phyloP scores from a whole-genome alignment of 1,284 basidiomycete genomes.

The Apiotrichum porosum region DNA sequence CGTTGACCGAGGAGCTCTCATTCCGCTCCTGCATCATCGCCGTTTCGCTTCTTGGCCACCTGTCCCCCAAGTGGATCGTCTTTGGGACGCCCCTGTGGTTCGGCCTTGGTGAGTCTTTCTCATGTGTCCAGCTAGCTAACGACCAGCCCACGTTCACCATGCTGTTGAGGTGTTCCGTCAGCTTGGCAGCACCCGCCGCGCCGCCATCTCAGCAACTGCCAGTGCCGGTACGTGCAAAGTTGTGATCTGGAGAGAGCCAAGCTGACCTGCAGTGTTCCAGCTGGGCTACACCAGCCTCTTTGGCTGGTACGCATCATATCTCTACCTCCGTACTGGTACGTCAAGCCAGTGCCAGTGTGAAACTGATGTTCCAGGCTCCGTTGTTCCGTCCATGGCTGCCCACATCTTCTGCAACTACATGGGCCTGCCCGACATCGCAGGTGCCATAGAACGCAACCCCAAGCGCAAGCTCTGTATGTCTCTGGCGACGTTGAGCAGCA shows the following conservation, averaged over 20 bases:
- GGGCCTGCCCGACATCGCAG: slow-evolving; percentile 55
- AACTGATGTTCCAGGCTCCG: slow-evolving; percentile 30
- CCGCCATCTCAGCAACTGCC: slow-evolving; percentile 57
- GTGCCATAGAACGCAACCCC: slow-evolving; percentile 36
- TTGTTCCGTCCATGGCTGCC: slow-evolving; percentile 59
- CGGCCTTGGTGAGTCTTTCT: slow-evolving; percentile 62
- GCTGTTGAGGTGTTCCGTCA: slow-evolving; percentile 75
- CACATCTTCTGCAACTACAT: slow-evolving; percentile 93
- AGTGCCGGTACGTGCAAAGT: not conserved
- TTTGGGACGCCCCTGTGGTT: slow-evolving; percentile 81
- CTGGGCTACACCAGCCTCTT: slow-evolving; percentile 85
- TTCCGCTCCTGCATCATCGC: slow-evolving; percentile 81
- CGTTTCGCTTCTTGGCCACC: slow-evolving; percentile 65
- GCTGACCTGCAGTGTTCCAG: slow-evolving; percentile 75
- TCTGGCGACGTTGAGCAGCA: too few species aligned
- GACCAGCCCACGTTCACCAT: slow-evolving; percentile 82
- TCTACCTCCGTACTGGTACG: slow-evolving; percentile 75
- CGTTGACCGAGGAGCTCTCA: slow-evolving; percentile 86
- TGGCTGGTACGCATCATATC: slow-evolving; percentile 79
- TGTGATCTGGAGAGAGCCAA: not conserved
- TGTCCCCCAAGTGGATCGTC: slow-evolving; percentile 59
- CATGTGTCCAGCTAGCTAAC: not conserved
- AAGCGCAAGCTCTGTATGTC: slow-evolving; percentile 25
- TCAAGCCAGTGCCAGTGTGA: not conserved
- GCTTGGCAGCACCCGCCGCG: slow-evolving; percentile 55